These are phyloP conservation scores for Gnetum montanum DNA, from an alignment of 75 land plant genomes.

Conservation along the genomic window DNA sequence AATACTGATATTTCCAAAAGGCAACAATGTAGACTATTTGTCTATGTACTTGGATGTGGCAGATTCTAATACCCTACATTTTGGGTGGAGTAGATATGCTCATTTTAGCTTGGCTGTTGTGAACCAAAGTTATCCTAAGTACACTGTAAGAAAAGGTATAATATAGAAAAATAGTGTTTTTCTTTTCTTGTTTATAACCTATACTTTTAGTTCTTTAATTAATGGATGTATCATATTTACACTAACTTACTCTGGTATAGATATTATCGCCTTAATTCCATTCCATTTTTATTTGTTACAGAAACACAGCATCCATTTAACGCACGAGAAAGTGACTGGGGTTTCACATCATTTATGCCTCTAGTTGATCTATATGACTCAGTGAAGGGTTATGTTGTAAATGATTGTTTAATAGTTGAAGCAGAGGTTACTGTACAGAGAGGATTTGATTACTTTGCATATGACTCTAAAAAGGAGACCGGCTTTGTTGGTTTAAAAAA, in stretches of 20 bases:
- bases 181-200: no score
- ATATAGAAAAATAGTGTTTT: no score
- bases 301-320: conserved; percentile 93
- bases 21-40: conserved; percentile 44
- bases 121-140: conserved; percentile 36
- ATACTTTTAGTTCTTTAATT: no score
- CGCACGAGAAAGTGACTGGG: conserved; percentile 94
- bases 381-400: conserved; percentile 67
- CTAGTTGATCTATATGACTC: conserved; percentile 81
- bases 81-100: conserved; percentile 47
- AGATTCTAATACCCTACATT: conserved; percentile 31
- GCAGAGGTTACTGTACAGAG: conserved; percentile 82
- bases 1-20: conserved; percentile 37
- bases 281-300: conserved; percentile 19
- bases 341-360: conserved; percentile 96
- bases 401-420: conserved; percentile 66
- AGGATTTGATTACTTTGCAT: conserved; percentile 61
- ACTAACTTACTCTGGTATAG: no score
- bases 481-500: conserved; percentile 95
- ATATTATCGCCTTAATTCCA: no score
- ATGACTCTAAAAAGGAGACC: conserved; percentile 94
- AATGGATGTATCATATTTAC: no score
- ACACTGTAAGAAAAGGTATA: conserved; percentile 31
- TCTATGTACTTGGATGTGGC: conserved; percentile 49
- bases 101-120: conserved; percentile 43